Evolutionary conservation across 1,284 basidiomycete species (phyloP).

Genomic region (Trichosporon sp.): DNA sequence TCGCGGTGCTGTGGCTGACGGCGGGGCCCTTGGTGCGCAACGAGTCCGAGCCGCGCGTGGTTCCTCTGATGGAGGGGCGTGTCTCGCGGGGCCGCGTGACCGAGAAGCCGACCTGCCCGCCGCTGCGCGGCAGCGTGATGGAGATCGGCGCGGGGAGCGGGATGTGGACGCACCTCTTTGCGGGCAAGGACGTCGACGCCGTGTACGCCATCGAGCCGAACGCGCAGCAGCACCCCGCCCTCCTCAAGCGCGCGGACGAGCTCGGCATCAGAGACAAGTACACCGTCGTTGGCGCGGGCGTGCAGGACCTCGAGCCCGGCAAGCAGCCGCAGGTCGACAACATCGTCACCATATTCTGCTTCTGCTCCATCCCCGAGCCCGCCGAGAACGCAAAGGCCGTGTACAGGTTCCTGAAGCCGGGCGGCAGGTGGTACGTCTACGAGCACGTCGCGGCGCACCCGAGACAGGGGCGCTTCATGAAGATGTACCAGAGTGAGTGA

Average conservation of each 20-base stretch:
- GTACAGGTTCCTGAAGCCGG: conserved; percentile 13
- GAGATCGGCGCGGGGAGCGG: neutral
- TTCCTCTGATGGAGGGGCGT: neutral
- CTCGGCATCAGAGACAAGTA: neutral
- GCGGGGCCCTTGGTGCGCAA: neutral
- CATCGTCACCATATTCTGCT: conserved; percentile 9
- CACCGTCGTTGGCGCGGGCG: neutral
- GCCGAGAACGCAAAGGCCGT: conserved; percentile 6
- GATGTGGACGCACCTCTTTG: neutral
- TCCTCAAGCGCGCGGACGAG: neutral
- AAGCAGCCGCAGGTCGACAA: conserved; percentile 10
- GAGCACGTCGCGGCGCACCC: neutral
- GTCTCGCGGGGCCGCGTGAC: neutral
- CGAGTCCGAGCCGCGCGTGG: neutral
- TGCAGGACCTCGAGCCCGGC: conserved; percentile 17
- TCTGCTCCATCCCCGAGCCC: conserved; percentile 13
- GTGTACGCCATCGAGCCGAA: neutral
- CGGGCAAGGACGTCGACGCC: neutral
- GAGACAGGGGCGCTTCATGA: neutral
- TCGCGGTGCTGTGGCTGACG: neutral
- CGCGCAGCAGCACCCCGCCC: neutral
- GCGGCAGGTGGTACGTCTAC: conserved; percentile 11
- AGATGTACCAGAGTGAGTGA: neutral
- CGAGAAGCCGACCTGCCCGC: neutral
- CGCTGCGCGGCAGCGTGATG: neutral